These are phyloP conservation scores for Otatea glauca DNA, from an alignment of 176 grass and related monocot species.

Conservation along the genomic window DNA sequence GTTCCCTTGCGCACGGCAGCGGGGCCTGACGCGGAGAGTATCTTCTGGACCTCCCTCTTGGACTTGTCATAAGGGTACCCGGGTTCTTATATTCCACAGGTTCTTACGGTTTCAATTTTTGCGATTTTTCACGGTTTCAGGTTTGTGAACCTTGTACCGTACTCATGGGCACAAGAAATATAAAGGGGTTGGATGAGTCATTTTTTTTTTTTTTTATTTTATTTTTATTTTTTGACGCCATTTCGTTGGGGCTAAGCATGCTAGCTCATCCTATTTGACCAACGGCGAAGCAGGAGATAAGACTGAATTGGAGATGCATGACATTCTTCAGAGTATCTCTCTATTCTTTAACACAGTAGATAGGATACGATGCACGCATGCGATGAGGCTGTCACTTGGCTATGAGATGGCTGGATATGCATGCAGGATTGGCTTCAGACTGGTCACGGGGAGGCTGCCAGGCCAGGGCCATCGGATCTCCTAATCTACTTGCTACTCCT, in stretches of 20 bases:
- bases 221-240: too few species aligned
- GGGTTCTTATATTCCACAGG: too few species aligned
- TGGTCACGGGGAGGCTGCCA: background rate
- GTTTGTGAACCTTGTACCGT: too few species aligned
- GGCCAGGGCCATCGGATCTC: background rate
- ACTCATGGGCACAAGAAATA: too few species aligned
- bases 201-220: background rate
- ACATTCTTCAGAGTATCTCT: background rate
- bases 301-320: too few species aligned
- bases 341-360: background rate
- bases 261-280: conserved; percentile 41
- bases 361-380: background rate
- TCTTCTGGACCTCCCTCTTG: too few species aligned
- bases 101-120: too few species aligned
- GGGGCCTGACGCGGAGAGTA: too few species aligned
- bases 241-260: conserved; percentile 31
- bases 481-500: background rate
- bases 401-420: background rate
- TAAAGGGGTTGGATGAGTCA: background rate
- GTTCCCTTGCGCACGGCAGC: too few species aligned
- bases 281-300: conserved; percentile 17
- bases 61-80: too few species aligned
- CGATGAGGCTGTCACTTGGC: background rate
- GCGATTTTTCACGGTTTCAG: too few species aligned
- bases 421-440: background rate